Evolutionary conservation across 192 early-diverging fungal genomes (phyloP).

Genomic region (Mortierella antarctica): DNA sequence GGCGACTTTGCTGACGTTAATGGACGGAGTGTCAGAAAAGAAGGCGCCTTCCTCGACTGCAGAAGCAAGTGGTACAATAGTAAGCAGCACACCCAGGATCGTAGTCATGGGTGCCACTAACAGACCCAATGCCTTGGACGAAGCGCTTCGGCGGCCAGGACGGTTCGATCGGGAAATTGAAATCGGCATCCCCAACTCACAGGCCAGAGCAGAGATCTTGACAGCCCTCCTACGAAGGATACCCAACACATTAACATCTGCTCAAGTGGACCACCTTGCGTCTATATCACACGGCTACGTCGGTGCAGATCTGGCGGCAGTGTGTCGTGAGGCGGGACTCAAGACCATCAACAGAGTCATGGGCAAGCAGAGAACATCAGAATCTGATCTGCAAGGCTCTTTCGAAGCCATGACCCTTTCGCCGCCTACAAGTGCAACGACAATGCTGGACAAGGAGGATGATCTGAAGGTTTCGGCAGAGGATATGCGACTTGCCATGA

Average conservation of each 20-base stretch:
- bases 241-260: conserved; percentile 72
- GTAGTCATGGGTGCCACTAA: conserved; percentile 96
- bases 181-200: conserved; percentile 86
- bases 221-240: conserved; percentile 70
- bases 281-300: conserved; percentile 90
- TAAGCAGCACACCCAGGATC: conserved; percentile 50
- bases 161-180: conserved; percentile 97
- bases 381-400: neutral
- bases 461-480: conserved; percentile 59
- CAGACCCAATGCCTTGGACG: conserved; percentile 87
- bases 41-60: conserved; percentile 3
- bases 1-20: conserved; percentile 91
- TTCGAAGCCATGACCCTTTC: conserved; percentile 16
- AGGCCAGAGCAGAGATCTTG: conserved; percentile 80
- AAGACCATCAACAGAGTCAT: conserved; percentile 72
- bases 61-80: neutral
- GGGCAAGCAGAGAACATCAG: neutral
- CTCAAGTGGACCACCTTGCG: conserved; percentile 71
- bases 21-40: conserved; percentile 79
- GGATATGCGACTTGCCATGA: conserved; percentile 70
- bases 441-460: neutral
- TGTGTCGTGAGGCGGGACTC: conserved; percentile 89
- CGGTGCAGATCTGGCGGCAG: conserved; percentile 94
- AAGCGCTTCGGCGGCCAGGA: conserved; percentile 92
- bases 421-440: neutral